Conservation (phyloP, 106 monocot genomes). For the Dioscorea alata region DNA sequence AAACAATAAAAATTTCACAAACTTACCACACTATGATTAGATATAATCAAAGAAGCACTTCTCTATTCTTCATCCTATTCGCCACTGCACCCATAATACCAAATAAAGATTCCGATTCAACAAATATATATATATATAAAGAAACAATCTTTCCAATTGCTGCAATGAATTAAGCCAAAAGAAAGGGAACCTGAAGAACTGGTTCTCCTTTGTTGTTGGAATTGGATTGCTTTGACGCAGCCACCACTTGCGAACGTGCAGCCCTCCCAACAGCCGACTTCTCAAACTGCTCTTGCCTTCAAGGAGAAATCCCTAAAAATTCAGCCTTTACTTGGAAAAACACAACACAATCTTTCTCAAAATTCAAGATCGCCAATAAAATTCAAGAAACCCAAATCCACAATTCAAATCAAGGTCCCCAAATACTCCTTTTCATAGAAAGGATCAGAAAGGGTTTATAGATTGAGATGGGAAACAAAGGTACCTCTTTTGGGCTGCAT, state of each 20-base stretch:
- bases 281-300: conserved; percentile 90
- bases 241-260: conserved; percentile 56
- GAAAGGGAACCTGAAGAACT: conserved; percentile 62
- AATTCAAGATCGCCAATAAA: no score
- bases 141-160: no score
- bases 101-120: neutral
- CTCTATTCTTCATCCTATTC: conserved; percentile 39
- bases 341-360: no score
- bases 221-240: conserved; percentile 39
- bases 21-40: no score
- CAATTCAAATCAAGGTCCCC: no score
- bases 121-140: neutral
- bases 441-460: neutral
- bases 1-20: no score
- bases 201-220: conserved; percentile 54
- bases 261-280: conserved; percentile 87
- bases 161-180: neutral
- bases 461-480: neutral
- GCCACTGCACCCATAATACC: conserved; percentile 43
- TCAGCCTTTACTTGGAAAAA: neutral
- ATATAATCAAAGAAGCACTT: no score
- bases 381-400: no score
- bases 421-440: neutral
- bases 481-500: conserved; percentile 76
- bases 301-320: neutral